A percentile compares a stretch with the other conserved stretches of the same genome.
Evolutionary conservation across 345 rosid genomes (phyloP).

Genomic region (Trapa bicornis): DNA sequence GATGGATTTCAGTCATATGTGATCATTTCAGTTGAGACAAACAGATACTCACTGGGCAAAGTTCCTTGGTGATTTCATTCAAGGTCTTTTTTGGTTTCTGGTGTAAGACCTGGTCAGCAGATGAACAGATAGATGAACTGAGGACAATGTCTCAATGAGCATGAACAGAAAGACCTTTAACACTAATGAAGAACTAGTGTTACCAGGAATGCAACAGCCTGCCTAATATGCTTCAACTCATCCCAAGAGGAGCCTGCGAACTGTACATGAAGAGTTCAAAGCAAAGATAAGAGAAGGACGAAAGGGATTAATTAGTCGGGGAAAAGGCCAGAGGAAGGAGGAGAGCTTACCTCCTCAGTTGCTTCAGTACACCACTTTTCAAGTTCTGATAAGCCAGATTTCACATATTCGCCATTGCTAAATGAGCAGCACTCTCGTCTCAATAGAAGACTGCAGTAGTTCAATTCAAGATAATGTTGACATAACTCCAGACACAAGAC

Average conservation of each 20-base stretch:
- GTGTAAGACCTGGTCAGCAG: slow-evolving; percentile 65
- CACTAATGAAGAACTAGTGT: slow-evolving; percentile 7
- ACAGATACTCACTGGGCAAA: slow-evolving; percentile 59
- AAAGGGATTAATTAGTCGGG: neutral
- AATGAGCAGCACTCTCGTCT: slow-evolving; percentile 98
- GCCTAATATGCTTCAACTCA: slow-evolving; percentile 93
- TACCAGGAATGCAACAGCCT: slow-evolving; percentile 99
- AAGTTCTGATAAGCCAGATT: slow-evolving; percentile 84
- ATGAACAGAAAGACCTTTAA: neutral
- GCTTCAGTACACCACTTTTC: slow-evolving; percentile 82
- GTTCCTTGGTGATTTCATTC: slow-evolving; percentile 85
- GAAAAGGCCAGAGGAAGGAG: slow-evolving; percentile 5
- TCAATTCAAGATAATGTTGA: neutral
- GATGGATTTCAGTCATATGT: neutral
- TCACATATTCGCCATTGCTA: slow-evolving; percentile 95
- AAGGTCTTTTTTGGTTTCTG: slow-evolving; percentile 91
- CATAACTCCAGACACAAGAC: neutral
- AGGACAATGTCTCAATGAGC: neutral
- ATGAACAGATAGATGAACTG: slow-evolving; percentile 12
- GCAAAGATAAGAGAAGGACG: neutral
- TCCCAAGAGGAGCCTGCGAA: slow-evolving; percentile 97
- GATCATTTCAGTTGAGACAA: neutral
- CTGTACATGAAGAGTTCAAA: slow-evolving; percentile 22
- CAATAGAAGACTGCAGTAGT: slow-evolving; percentile 76
- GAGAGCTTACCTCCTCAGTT: slow-evolving; percentile 57